These are phyloP conservation scores for Populus pruinosa DNA, from an alignment of 345 rosid species.

Conservation along the genomic window DNA sequence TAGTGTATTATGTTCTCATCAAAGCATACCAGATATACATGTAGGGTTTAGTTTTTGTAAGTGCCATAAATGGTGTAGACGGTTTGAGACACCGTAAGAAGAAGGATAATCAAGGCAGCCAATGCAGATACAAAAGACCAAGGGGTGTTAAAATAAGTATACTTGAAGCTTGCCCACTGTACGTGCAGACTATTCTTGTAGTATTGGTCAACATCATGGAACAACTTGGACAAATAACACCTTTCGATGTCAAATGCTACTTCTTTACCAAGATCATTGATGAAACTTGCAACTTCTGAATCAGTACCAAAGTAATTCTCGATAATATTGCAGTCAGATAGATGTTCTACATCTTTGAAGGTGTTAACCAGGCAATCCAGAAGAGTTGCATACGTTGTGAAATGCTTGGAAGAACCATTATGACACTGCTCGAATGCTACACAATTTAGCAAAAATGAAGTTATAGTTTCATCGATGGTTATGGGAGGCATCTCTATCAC, in stretches of 20 bases:
- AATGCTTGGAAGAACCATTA: slow-evolving; percentile 45
- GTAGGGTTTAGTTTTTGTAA: background rate
- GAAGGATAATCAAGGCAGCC: slow-evolving; percentile 58
- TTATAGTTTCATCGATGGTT: slow-evolving; percentile 67
- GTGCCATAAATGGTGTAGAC: slow-evolving; percentile 27
- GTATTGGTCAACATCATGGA: slow-evolving; percentile 51
- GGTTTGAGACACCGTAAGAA: slow-evolving; percentile 61
- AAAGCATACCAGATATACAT: background rate
- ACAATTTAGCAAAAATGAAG: slow-evolving; percentile 60
- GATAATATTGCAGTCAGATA: slow-evolving; percentile 50
- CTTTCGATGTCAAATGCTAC: slow-evolving; percentile 56
- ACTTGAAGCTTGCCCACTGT: slow-evolving; percentile 61
- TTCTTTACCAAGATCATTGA: slow-evolving; percentile 67
- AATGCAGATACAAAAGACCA: slow-evolving; percentile 79
- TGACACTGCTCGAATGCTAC: slow-evolving; percentile 86
- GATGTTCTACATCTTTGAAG: slow-evolving; percentile 57
- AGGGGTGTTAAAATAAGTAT: slow-evolving; percentile 69
- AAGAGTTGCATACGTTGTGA: slow-evolving; percentile 68
- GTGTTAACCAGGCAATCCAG: slow-evolving; percentile 64
- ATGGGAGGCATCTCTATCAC: slow-evolving; percentile 66
- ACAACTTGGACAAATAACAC: slow-evolving; percentile 51
- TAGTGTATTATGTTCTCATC: background rate
- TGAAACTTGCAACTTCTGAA: slow-evolving; percentile 49
- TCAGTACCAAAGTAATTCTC: slow-evolving; percentile 77
- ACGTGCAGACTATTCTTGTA: slow-evolving; percentile 52